Conservation (phyloP, 2,329 filamentous ascomycete species). For the Lasiodiplodia citricola region DNA sequence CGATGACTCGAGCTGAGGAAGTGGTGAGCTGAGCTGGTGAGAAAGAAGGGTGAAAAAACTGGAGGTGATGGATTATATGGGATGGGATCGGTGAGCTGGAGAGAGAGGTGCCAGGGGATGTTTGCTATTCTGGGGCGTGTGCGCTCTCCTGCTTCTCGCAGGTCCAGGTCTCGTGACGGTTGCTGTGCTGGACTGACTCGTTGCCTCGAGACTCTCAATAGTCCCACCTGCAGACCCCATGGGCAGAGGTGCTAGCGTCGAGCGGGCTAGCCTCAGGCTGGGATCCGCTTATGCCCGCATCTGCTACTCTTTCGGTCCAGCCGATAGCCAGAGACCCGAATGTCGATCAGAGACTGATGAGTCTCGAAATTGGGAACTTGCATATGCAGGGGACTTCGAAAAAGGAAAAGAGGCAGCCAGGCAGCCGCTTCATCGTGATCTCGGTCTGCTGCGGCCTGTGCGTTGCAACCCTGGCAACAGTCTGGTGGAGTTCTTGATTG, state of each 20-base stretch:
- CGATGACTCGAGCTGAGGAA: constrained; percentile 15
- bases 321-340: not conserved
- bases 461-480: not conserved
- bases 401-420: not conserved
- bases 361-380: constrained; percentile 10
- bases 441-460: not conserved
- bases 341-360: constrained; percentile 2
- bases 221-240: not conserved
- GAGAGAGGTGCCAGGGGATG: not conserved
- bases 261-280: not conserved
- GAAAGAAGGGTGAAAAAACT: not conserved
- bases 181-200: not conserved
- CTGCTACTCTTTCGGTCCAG: constrained; percentile 9
- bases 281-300: constrained; percentile 4
- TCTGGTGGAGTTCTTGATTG: not conserved
- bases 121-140: not conserved
- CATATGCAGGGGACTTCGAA: constrained; percentile 21
- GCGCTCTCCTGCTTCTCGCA: not conserved
- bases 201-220: not conserved
- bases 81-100: not conserved
- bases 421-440: constrained; percentile 4
- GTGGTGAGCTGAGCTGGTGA: constrained; percentile 13
- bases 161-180: not conserved
- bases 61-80: not conserved
- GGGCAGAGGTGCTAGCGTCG: not conserved